Evolutionary conservation across 176 grass and related monocot genomes (phyloP), one percentile per base, ranked within the genome.

Genomic region (Musa itinerans): DNA sequence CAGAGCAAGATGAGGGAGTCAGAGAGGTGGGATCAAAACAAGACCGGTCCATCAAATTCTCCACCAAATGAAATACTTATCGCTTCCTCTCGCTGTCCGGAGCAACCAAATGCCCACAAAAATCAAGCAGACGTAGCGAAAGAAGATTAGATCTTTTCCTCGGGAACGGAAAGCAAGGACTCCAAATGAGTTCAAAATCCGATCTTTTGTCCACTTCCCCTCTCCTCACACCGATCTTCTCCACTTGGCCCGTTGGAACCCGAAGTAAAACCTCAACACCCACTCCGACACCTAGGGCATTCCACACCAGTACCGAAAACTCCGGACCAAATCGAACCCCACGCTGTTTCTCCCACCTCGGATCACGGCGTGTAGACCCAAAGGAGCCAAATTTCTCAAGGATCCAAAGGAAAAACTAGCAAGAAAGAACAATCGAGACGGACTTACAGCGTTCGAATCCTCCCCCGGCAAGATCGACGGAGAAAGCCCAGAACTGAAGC

Each of bases 201-300:
- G 75, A 86, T 86, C 84, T 86, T 82, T 79, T 53, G 22, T 71
- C 54, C 66, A 67, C 29, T 63, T 29, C 13, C 16, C 48, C 48
- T 51, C 17, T 16, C 9, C 69, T 71, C 74, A 61, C 68, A 61
- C 66, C 75, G 69, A 86, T 79, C 80, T 79, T 76, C 75, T 67
- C 80, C 71, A 57, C 78, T 78, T 72, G 48, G 14, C 34, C 49
- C 50, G 34, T 65, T 62, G 58, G 66, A 76, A 63, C 70, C 63
- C 52, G 64, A 85, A 80, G 52, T n/a, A 50, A 62, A 84, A 79
- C 27, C 73, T 64, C 74, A 63, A 53, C n/a, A 20, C 53, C 26
- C 8, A 56, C 68, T 69, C 52, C 53, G 65, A 15, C 29, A 58
- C 52, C 53, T 34, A 49, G 20, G 19, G 11, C 69, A 71, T 71